A percentile compares a stretch with the other conserved stretches of the same genome.
phyloP scores from a whole-genome alignment of 148 eudicot genomes.

The Pharnaceum exiguum region DNA sequence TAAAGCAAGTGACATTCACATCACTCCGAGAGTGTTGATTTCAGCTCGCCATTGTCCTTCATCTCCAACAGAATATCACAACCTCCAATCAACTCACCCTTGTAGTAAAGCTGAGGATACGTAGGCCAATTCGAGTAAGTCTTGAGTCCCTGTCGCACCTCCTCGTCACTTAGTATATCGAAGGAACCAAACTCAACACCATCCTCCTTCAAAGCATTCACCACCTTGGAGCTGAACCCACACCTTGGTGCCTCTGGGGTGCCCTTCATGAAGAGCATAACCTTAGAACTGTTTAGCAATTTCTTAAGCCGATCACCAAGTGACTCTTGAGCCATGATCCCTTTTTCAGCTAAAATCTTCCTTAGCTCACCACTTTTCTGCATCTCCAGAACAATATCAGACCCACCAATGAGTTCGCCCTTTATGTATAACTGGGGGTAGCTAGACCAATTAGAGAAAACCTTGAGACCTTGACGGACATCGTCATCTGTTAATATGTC shows the following conservation, averaged over 20 bases:
- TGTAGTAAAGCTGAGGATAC: conserved; percentile 89
- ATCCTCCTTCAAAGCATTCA: conserved; percentile 66
- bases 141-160: conserved; percentile 85
- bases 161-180: conserved; percentile 74
- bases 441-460: conserved; percentile 95
- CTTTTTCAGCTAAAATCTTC: conserved; percentile 58
- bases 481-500: conserved; percentile 82
- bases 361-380: conserved; percentile 88
- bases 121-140: conserved; percentile 95
- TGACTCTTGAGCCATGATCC: conserved; percentile 29
- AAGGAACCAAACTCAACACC: conserved; percentile 78
- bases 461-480: conserved; percentile 94
- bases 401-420: conserved; percentile 96
- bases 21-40: conserved; percentile 73
- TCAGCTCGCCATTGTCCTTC: conserved; percentile 55
- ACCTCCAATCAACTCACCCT: conserved; percentile 90
- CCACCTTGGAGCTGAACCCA: conserved; percentile 93
- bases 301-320: conserved; percentile 60
- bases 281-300: conserved; percentile 49
- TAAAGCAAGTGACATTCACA: too few relatives aligned
- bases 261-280: conserved; percentile 95
- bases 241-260: conserved; percentile 81
- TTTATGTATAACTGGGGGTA: conserved; percentile 92
- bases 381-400: conserved; percentile 93
- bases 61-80: conserved; percentile 93